Conservation (phyloP, 352 stramenopile species). For the Pythium scleroteichum region DNA sequence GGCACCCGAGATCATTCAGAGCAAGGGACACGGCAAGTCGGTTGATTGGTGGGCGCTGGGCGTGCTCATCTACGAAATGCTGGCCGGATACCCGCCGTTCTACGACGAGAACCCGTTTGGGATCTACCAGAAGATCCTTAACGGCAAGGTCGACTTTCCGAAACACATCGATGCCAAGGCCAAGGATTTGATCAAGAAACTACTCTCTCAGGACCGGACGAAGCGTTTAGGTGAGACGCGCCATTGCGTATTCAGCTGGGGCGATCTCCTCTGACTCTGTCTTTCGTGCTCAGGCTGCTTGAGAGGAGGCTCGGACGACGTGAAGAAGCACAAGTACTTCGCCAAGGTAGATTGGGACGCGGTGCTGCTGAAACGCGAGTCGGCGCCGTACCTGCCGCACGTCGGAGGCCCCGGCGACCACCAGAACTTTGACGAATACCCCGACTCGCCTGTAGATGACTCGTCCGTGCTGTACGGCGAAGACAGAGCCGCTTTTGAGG, state of each 20-base stretch:
- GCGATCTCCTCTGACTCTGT: background rate
- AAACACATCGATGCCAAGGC: constrained; percentile 89
- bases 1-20: constrained; percentile 82
- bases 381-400: constrained; percentile 84
- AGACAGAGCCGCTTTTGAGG: constrained; percentile 81
- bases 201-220: constrained; percentile 88
- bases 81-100: constrained; percentile 75
- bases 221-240: constrained; percentile 78
- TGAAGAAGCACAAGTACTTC: constrained; percentile 95
- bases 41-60: constrained; percentile 85
- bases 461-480: constrained; percentile 81
- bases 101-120: constrained; percentile 93
- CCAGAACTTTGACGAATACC: constrained; percentile 94
- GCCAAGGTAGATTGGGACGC: constrained; percentile 83
- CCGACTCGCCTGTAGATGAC: constrained; percentile 88
- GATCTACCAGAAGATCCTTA: constrained; percentile 95
- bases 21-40: constrained; percentile 80
- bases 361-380: constrained; percentile 68
- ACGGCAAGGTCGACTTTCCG: constrained; percentile 89
- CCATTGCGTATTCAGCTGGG: background rate
- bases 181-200: constrained; percentile 91
- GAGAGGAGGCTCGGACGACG: constrained; percentile 85
- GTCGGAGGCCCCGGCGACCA: constrained; percentile 86
- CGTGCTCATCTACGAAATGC: constrained; percentile 78
- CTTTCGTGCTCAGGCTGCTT: constrained; percentile 68